These are phyloP conservation scores for Eleusine coracana DNA, from an alignment of 176 grass and related monocot genomes.

Conservation along the genomic window DNA sequence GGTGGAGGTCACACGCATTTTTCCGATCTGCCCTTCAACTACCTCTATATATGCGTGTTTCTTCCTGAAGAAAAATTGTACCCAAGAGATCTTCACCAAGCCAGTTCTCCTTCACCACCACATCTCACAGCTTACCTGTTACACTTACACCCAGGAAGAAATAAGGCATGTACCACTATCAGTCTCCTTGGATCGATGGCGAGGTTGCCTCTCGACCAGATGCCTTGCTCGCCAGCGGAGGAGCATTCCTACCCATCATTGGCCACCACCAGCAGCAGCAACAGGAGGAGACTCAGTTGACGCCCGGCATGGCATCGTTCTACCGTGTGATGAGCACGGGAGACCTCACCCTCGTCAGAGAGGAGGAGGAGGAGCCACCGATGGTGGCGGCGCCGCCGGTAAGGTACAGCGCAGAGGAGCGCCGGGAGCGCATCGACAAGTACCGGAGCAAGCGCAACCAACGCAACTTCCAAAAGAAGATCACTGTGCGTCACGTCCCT, in stretches of 20 bases:
- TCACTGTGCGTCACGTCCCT: constrained; percentile 53
- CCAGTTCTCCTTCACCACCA: neutral
- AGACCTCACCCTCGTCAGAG: neutral
- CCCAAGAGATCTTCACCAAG: no score
- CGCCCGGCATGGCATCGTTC: neutral
- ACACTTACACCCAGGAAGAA: neutral
- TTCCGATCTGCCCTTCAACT: neutral
- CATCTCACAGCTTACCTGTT: neutral
- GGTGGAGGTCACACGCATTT: neutral
- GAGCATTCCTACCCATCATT: neutral
- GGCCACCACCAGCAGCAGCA: neutral
- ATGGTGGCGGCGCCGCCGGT: neutral
- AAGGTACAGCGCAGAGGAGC: constrained; percentile 15
- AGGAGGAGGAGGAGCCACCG: neutral
- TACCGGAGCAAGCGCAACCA: constrained; percentile 87
- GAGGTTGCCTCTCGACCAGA: neutral
- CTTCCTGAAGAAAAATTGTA: no score
- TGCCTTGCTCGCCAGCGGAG: neutral
- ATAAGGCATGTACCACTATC: neutral
- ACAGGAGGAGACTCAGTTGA: neutral
- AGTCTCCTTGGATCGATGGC: neutral
- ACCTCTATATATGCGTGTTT: neutral
- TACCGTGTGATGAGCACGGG: neutral
- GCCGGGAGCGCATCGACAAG: constrained; percentile 84
- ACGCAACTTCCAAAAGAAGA: constrained; percentile 94